A percentile compares a stretch with the other conserved stretches of the same genome.
Conservation (phyloP, 805 yeast species). For the Priceomyces fermenticarens region DNA sequence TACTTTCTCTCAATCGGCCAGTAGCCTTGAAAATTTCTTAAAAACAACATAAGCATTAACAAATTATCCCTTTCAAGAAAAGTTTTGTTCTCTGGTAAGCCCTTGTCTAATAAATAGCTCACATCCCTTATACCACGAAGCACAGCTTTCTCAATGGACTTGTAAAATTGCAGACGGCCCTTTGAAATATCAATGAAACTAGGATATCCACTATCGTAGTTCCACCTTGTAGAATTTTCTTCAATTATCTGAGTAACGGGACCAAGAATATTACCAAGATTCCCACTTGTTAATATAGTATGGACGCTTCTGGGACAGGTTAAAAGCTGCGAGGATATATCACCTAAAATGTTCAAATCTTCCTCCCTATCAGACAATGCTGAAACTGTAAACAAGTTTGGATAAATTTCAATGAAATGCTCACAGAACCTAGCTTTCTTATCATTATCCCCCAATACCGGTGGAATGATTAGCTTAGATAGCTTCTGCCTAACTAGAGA, state of each 20-base stretch:
- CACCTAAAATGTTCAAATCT: slow-evolving; percentile 30
- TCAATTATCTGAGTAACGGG: slow-evolving; percentile 45
- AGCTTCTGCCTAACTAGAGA: slow-evolving; percentile 48
- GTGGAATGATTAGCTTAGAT: slow-evolving; percentile 50
- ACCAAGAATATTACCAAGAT: slow-evolving; percentile 43
- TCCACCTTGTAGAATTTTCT: slow-evolving; percentile 33
- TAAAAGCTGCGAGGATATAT: slow-evolving; percentile 38
- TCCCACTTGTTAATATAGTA: slow-evolving; percentile 37
- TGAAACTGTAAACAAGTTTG: slow-evolving; percentile 44
- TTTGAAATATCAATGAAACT: slow-evolving; percentile 23
- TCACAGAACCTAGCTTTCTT: slow-evolving; percentile 48
- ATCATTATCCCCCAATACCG: slow-evolving; percentile 48
- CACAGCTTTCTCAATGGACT: slow-evolving; percentile 28
- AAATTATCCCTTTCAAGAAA: slow-evolving; percentile 38
- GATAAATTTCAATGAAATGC: slow-evolving; percentile 56
- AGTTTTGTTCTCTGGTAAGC: slow-evolving; percentile 7
- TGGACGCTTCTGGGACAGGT: slow-evolving; percentile 43
- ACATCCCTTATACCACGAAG: slow-evolving; percentile 29
- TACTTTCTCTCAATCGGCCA: slow-evolving; percentile 54
- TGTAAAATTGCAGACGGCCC: slow-evolving; percentile 13
- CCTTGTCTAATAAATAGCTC: slow-evolving; percentile 22
- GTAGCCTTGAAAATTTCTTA: slow-evolving; percentile 56
- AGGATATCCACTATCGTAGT: slow-evolving; percentile 32
- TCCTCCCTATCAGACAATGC: slow-evolving; percentile 54
- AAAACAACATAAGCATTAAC: slow-evolving; percentile 41